These are phyloP conservation scores for Avena atlantica DNA, from an alignment of 176 grass and related monocot species.

Conservation along the genomic window DNA sequence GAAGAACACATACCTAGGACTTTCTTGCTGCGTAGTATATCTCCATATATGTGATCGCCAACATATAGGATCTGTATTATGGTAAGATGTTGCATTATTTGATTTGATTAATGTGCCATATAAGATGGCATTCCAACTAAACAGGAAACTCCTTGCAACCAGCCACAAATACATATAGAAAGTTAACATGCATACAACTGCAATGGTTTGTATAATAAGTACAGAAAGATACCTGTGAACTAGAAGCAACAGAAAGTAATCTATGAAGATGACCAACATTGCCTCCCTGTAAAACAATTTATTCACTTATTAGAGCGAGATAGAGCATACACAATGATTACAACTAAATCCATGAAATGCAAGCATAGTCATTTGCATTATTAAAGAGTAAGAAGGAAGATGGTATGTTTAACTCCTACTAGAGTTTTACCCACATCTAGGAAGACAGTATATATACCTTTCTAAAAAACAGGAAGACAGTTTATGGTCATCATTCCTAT, in stretches of 20 bases:
- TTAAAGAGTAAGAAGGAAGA: conserved; percentile 1
- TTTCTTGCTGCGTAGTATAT: conserved; percentile 99
- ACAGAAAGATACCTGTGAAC: conserved; percentile 79
- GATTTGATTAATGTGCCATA: conserved; percentile 14
- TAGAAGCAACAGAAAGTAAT: conserved; percentile 91
- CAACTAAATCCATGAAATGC: background rate
- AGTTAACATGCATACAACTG: conserved; percentile 16
- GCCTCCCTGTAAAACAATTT: conserved; percentile 74
- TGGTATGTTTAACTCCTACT: background rate
- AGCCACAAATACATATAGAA: background rate
- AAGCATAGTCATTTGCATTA: background rate
- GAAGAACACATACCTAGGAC: conserved; percentile 69
- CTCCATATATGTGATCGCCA: conserved; percentile 98
- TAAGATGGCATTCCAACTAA: conserved; percentile 17
- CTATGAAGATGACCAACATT: conserved; percentile 93
- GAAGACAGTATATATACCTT: conserved; percentile 7
- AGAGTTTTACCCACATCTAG: background rate
- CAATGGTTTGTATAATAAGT: conserved; percentile 27
- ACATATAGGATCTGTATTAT: conserved; percentile 85
- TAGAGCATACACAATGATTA: background rate
- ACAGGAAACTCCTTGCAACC: conserved; percentile 25
- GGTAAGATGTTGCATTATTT: conserved; percentile 31
- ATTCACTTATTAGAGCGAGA: conserved; percentile 2
- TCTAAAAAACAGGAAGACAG: background rate
- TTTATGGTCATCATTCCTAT: background rate